Base-by-base conservation (phyloP, 192 early-diverging fungal genomes). In the Backusella circina region DNA sequence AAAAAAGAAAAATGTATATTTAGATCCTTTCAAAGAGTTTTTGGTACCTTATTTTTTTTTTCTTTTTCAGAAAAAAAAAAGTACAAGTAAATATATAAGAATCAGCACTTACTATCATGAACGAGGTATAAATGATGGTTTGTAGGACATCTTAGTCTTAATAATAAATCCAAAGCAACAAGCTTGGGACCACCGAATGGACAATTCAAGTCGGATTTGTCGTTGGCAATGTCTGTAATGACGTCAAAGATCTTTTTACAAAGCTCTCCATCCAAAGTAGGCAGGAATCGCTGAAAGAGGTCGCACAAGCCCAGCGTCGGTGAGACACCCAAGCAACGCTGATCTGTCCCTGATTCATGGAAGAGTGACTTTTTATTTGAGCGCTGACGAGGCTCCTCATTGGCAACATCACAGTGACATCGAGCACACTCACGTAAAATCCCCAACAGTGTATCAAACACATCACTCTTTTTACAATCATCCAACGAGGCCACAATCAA, bases 61-160 rank as follows among this genome's bases (percentile, higher is more conserved):
- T 70, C 39, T 71, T 28, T 47, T 41, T 44, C 6, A 47, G n/a
- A 5, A 47, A 16, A 47, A 39, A 39, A 39, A 39, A 39, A 39
- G 12, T 2, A 39, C n/a, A 47, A 47, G 18, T n/a, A 15, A 47
- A 47, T 61, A 61, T 15, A 44, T 44, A 44, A 15, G 15, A 44
- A 44, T 35, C 2, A 0, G 31, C 23, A 32, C 75, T 64, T 76
- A 78, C 77, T 72, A 54, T 78, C 39, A 18, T 78, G 64, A 10
- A 74, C 69, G 51, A 85, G 77, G 65, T 82, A 89, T 16, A 89
- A 80, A 15, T 86, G 74, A 69, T 90, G 86, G 37, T 90, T 86
- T 64, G 83, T 72, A 75, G 84, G 77, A 71, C 84, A 85, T 26
- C 86, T 82, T 21, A 90, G 82, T 28, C 85, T 78, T 8, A 87